Evolutionary conservation across 768 basidiomycete genomes (phyloP), one percentile per base, ranked within the genome.

Genomic region (Neoboletus magnificus): DNA sequence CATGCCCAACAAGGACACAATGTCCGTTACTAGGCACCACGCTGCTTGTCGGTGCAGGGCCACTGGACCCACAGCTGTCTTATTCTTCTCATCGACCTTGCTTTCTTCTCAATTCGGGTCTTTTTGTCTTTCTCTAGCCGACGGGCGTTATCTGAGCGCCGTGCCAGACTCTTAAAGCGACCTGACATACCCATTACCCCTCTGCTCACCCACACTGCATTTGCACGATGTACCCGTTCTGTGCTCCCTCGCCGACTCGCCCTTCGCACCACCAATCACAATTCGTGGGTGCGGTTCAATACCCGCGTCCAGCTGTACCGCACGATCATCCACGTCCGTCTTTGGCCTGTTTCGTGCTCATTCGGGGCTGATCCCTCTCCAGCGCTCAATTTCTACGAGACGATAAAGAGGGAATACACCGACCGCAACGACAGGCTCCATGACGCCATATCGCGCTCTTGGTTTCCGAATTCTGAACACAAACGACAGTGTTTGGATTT

Each of bases 281-380:
- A 27, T 16, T 18, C 30, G 7, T 32, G 32, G 15, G 6, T n/a
- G 25, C 20, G 6, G 2, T 9, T 15, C 44, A 25, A 16, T 27
- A 54, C n/a, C 13, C 52, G 29, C 11, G 29, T 39, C 32, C 47
- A 33, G 44, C 55, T n/a, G 22, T 12, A 18, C 32, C 33, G 12
- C 37, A 43, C n/a, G 12, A 47, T 16, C 46, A 36, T 22, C 2
- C 48, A 20, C 22, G 66, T 66, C n/a, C 44, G 65, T 62, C 43
- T 11, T 54, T 30, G n/a, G 16, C 16, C 20, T 25, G 11, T 35
- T 42, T 25, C 11, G 5, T 52, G 27, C 30, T 12, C 18, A 20
- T 33, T 29, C 3, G 15, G 23, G 32, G 15, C 41, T 64, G 11
- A 63, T 27, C 6, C 39, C 22, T 33, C 23, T 41, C 18, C 45